phyloP scores from a whole-genome alignment of 179 eudicot species.

The Silene noctiflora region DNA sequence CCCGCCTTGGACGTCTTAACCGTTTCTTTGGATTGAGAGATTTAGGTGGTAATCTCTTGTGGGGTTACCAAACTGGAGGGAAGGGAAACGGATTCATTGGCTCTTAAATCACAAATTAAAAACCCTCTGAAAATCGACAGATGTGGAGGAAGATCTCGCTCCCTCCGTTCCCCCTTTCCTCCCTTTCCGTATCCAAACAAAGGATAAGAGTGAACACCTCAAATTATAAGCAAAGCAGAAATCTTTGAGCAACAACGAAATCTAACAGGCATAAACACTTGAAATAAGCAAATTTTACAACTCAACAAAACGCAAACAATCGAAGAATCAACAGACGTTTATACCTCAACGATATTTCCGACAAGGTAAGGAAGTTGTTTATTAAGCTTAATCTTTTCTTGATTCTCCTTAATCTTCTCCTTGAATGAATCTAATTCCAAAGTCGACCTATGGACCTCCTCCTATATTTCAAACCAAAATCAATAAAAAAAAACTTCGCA shows the following conservation, averaged over 20 bases:
- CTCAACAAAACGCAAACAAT: neutral
- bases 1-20: too few species aligned
- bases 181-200: neutral
- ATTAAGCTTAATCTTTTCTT: constrained; percentile 92
- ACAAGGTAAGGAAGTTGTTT: constrained; percentile 96
- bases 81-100: too few species aligned
- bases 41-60: too few species aligned
- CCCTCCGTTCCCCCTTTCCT: neutral
- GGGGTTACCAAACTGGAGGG: too few species aligned
- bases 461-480: constrained; percentile 35
- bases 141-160: neutral
- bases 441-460: constrained; percentile 73
- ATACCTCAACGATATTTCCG: constrained; percentile 94
- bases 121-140: neutral
- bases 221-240: constrained; percentile 2
- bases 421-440: constrained; percentile 72
- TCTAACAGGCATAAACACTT: neutral
- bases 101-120: too few species aligned
- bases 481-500: neutral
- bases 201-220: neutral
- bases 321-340: neutral
- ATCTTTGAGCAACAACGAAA: neutral
- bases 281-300: neutral
- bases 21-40: too few species aligned
- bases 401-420: constrained; percentile 95